Evolutionary conservation across 2,329 filamentous ascomycete genomes (phyloP).

Genomic region (Verticillium tricorpus): DNA sequence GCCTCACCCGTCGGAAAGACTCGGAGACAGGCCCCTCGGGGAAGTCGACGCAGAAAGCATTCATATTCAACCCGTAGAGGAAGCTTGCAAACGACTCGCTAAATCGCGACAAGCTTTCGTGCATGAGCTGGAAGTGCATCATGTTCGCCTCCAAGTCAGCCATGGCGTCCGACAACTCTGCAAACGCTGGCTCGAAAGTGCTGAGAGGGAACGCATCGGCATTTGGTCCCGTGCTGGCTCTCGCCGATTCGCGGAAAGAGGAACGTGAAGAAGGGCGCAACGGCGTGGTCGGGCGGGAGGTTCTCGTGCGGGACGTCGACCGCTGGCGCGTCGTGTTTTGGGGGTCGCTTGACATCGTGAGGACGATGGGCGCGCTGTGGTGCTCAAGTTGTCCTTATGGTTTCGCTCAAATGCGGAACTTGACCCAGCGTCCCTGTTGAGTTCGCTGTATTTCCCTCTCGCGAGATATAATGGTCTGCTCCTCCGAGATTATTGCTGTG

Average conservation of each 20-base stretch:
- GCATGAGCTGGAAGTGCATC: conserved; percentile 95
- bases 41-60: conserved; percentile 97
- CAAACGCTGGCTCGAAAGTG: conserved; percentile 82
- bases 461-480: too few species aligned
- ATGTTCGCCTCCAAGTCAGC: conserved; percentile 95
- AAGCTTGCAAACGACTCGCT: conserved; percentile 96
- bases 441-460: neutral
- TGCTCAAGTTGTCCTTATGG: neutral
- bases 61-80: conserved; percentile 96
- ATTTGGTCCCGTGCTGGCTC: conserved; percentile 45
- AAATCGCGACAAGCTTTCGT: conserved; percentile 89
- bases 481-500: too few species aligned
- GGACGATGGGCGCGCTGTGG: neutral
- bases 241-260: conserved; percentile 75
- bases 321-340: conserved; percentile 17
- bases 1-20: conserved; percentile 68
- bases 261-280: conserved; percentile 85
- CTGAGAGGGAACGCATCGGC: conserved; percentile 67
- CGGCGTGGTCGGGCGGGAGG: conserved; percentile 83
- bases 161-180: conserved; percentile 89
- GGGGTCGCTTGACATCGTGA: neutral
- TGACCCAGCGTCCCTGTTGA: neutral
- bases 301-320: conserved; percentile 57
- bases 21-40: conserved; percentile 85
- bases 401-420: too few species aligned